A percentile compares a stretch with the other conserved stretches of the same genome.
Conservation (phyloP, 768 basidiomycete species). For the Baorangia bicolor region DNA sequence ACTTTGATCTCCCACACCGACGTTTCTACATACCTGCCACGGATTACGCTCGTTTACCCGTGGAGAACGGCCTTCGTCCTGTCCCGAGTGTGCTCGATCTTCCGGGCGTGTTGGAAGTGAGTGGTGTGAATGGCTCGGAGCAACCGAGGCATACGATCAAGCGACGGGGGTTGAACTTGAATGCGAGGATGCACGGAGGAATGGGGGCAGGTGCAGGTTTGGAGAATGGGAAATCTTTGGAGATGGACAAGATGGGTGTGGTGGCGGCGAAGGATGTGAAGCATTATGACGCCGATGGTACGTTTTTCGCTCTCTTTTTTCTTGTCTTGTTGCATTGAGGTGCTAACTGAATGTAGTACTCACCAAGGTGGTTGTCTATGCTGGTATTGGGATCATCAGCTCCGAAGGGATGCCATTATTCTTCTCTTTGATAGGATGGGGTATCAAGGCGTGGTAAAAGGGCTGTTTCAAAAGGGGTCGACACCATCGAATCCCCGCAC, state of each 20-base stretch:
- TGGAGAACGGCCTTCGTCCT: slow-evolving; percentile 58
- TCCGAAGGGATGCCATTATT: slow-evolving; percentile 60
- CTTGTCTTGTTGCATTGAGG: slow-evolving; percentile 5
- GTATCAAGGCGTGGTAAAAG: slow-evolving; percentile 43
- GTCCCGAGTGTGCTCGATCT: slow-evolving; percentile 89
- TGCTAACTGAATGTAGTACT: slow-evolving; percentile 51
- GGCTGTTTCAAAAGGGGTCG: background rate
- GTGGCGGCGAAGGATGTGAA: slow-evolving; percentile 39
- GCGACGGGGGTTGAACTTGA: slow-evolving; percentile 21
- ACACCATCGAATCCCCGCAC: background rate
- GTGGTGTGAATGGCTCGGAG: slow-evolving; percentile 37
- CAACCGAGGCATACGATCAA: slow-evolving; percentile 36
- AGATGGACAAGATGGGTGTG: slow-evolving; percentile 33
- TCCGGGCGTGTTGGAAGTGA: slow-evolving; percentile 41
- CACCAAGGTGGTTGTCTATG: slow-evolving; percentile 89
- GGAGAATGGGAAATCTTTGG: slow-evolving; percentile 22
- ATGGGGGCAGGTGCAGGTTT: slow-evolving; percentile 32
- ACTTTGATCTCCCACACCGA: slow-evolving; percentile 74
- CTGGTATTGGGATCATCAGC: slow-evolving; percentile 76
- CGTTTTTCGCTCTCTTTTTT: slow-evolving; percentile 24
- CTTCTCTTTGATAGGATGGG: slow-evolving; percentile 72
- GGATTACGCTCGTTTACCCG: slow-evolving; percentile 73
- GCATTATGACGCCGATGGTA: slow-evolving; percentile 87
- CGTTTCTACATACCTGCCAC: slow-evolving; percentile 91
- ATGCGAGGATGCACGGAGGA: slow-evolving; percentile 6